Evolutionary conservation across 352 stramenopile species (phyloP), one percentile per base, ranked within the genome.

Genomic region (Thraustochytrium aureum): DNA sequence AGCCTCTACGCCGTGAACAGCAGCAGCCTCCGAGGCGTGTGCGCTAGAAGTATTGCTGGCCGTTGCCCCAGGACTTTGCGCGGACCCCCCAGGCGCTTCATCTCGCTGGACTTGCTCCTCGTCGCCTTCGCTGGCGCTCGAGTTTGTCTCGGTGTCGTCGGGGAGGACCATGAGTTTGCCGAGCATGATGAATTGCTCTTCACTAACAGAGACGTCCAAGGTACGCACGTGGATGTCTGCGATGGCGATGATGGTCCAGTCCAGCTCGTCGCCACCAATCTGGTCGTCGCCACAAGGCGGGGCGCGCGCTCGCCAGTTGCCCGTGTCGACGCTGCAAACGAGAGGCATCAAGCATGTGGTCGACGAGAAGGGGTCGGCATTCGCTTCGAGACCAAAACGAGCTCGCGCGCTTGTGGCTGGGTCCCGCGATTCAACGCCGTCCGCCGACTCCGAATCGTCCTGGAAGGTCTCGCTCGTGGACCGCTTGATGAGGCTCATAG

Each of bases 121-220:
- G 26, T 56, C 47, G 47, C 47, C 47, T 22, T 26, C 26, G 26
- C 47, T 56, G 47, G 17, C 17, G 17, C 26, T 26, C 47, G 47
- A 56, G 39, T 5, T 61, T 10, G 61, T 10, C 0, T 79, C 69
- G 47, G 41, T 52, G 26, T 79, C 69, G 0, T 62, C 30, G 10
- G 69, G 69, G 47, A 79, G 61, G 5, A 79, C 69, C 69, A 79
- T 79, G 20, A 79, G 56, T 32, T 79, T 50, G 22, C 54, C 69
- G 38, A 79, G 59, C 69, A 79, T 79, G 50, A 79, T 54, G 54
- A 79, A 79, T 32, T 79, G 69, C 35, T 79, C 69, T 22, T 79
- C 54, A 35, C 69, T 79, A 20, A 79, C 50, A 38, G 69, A 79
- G 5, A 79, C 7, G 69, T 79, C 69, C 5, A 79, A 30, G 1